These are phyloP conservation scores for Lagerstroemia speciosa DNA, from an alignment of 345 rosid species.

Conservation along the genomic window DNA sequence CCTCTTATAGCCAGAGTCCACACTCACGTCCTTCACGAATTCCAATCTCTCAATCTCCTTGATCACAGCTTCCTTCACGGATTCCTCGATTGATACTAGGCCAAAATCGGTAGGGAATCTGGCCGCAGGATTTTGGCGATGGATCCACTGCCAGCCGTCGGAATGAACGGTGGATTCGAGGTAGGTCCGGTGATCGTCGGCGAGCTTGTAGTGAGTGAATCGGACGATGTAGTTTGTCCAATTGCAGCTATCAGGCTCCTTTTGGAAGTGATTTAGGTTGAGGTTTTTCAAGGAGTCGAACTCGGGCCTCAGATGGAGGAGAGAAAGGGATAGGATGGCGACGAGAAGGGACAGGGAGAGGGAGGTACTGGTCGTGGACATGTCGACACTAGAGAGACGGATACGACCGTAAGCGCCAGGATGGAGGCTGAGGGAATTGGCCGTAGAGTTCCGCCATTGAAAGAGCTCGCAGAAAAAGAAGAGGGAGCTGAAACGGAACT, in stretches of 20 bases:
- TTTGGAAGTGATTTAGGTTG: slow-evolving; percentile 11
- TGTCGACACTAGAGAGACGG: slow-evolving; percentile 5
- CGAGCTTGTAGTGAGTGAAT: slow-evolving; percentile 51
- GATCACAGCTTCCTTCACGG: slow-evolving; percentile 32
- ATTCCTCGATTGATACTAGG: slow-evolving; percentile 49
- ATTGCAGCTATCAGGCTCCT: background rate
- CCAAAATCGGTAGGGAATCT: slow-evolving; percentile 81
- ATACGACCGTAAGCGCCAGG: background rate
- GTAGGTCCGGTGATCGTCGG: slow-evolving; percentile 46
- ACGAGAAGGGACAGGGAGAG: slow-evolving; percentile 14
- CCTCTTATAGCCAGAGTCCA: slow-evolving; percentile 62
- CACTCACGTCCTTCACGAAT: slow-evolving; percentile 70
- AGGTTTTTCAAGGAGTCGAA: slow-evolving; percentile 14
- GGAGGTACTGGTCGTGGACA: slow-evolving; percentile 3
- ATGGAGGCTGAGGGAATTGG: slow-evolving; percentile 2
- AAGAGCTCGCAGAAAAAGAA: background rate
- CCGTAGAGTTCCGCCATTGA: slow-evolving; percentile 11
- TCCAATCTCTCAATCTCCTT: slow-evolving; percentile 49
- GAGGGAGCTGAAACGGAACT: background rate
- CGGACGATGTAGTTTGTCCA: slow-evolving; percentile 58
- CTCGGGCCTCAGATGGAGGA: slow-evolving; percentile 32
- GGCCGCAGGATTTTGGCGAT: slow-evolving; percentile 66
- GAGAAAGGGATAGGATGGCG: slow-evolving; percentile 21
- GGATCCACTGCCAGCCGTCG: slow-evolving; percentile 84
- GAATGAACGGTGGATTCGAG: slow-evolving; percentile 44